phyloP scores from a whole-genome alignment of 768 basidiomycete genomes.

The Lentinus brumalis region DNA sequence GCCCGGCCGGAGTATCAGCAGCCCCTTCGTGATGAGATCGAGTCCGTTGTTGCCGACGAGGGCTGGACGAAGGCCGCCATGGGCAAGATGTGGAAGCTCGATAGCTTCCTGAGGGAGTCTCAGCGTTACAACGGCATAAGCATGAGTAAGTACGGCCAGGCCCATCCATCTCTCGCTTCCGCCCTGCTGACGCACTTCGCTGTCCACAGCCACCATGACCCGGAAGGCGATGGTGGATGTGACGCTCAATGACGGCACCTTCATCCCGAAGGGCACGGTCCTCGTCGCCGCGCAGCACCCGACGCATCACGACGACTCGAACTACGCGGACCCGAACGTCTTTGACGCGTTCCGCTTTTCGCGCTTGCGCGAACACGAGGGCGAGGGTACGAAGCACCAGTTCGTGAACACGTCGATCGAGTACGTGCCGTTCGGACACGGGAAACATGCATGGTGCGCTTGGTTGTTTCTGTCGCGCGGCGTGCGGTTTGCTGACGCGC shows the following conservation, averaged over 20 bases:
- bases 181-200: too few relatives aligned
- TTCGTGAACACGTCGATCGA: slow-evolving; percentile 34
- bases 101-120: slow-evolving; percentile 48
- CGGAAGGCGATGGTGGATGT: slow-evolving; percentile 25
- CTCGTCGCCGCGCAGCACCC: slow-evolving; percentile 19
- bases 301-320: slow-evolving; percentile 27
- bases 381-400: slow-evolving; percentile 36
- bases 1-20: slow-evolving; percentile 36
- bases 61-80: slow-evolving; percentile 33
- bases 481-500: too few relatives aligned
- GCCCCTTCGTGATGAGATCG: slow-evolving; percentile 47
- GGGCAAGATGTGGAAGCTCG: slow-evolving; percentile 45
- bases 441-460: slow-evolving; percentile 34
- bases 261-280: slow-evolving; percentile 27
- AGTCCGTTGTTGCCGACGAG: slow-evolving; percentile 35
- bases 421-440: slow-evolving; percentile 31
- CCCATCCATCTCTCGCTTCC: not conserved
- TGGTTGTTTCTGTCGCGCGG: too few relatives aligned
- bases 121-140: slow-evolving; percentile 36
- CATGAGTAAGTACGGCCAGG: slow-evolving; percentile 29
- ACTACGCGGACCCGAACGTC: slow-evolving; percentile 24
- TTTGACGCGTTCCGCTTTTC: slow-evolving; percentile 56
- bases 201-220: too few relatives aligned
- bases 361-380: slow-evolving; percentile 34
- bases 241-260: slow-evolving; percentile 38